Conservation (phyloP, 306 rosid species). For the Cotoneaster glaucophyllus region DNA sequence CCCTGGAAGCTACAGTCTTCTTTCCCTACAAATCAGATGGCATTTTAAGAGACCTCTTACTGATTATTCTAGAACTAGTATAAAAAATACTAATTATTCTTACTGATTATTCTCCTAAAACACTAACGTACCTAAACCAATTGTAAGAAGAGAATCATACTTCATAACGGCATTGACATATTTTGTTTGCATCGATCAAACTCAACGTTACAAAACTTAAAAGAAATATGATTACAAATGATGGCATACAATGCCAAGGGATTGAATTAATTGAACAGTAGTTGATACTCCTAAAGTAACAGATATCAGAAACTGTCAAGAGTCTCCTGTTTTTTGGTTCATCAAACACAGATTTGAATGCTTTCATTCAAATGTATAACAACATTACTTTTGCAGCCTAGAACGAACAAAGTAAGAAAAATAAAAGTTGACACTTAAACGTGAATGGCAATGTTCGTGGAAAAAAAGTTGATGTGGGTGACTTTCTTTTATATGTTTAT, state of each 20-base stretch:
- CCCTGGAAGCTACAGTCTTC: conserved; percentile 71
- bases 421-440: neutral
- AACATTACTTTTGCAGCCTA: neutral
- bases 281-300: neutral
- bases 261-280: neutral
- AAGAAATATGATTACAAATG: neutral
- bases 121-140: neutral
- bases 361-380: neutral
- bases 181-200: neutral
- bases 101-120: neutral
- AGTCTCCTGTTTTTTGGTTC: neutral
- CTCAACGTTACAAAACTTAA: neutral
- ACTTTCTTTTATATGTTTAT: neutral
- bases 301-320: neutral
- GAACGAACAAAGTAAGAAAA: neutral
- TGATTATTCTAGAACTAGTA: neutral
- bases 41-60: neutral
- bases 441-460: neutral
- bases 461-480: neutral
- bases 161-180: neutral
- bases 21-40: conserved; percentile 21
- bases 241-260: neutral
- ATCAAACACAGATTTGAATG: neutral
- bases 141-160: neutral
- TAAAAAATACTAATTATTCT: neutral